Conservation (phyloP, 2,329 filamentous ascomycete species). For the Cercospora sp. region DNA sequence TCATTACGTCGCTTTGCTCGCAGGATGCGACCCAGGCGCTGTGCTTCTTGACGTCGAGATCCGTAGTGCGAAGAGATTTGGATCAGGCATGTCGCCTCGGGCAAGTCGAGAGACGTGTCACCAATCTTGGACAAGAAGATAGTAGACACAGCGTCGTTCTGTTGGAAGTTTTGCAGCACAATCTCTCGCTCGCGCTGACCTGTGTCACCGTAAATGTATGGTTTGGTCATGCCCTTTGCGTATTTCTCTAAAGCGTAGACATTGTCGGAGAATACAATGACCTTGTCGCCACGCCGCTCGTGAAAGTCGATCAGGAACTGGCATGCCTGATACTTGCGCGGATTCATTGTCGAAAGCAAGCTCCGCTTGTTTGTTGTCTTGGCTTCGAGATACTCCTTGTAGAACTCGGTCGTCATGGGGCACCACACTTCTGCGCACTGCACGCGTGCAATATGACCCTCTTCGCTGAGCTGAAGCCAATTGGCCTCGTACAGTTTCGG, state of each 20-base stretch:
- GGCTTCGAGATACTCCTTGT: slow-evolving; percentile 80
- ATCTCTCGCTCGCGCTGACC: slow-evolving; percentile 79
- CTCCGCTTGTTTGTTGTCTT: slow-evolving; percentile 64
- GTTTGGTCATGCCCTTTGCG: slow-evolving; percentile 78
- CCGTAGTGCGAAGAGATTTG: slow-evolving; percentile 98
- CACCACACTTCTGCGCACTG: slow-evolving; percentile 99
- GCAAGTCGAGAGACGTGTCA: slow-evolving; percentile 94
- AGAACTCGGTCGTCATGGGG: slow-evolving; percentile 98
- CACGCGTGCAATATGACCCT: slow-evolving; percentile 94
- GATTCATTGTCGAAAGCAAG: slow-evolving; percentile 94
- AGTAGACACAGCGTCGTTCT: slow-evolving; percentile 85
- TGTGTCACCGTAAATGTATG: slow-evolving; percentile 89
- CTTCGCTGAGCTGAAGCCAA: slow-evolving; percentile 97
- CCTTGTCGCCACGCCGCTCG: slow-evolving; percentile 90
- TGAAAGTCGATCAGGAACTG: slow-evolving; percentile 99
- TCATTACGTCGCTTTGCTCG: slow-evolving; percentile 94
- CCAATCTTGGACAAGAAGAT: slow-evolving; percentile 97
- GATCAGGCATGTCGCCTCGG: slow-evolving; percentile 93
- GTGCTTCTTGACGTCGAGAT: slow-evolving; percentile 93
- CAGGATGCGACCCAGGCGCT: slow-evolving; percentile 87
- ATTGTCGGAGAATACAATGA: slow-evolving; percentile 98
- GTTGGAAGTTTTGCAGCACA: slow-evolving; percentile 92
- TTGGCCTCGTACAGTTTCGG: slow-evolving; percentile 98
- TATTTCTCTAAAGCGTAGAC: slow-evolving; percentile 89
- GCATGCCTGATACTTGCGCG: slow-evolving; percentile 92